Conservation (phyloP, 257 asterid species). For the Rehmannia glutinosa region DNA sequence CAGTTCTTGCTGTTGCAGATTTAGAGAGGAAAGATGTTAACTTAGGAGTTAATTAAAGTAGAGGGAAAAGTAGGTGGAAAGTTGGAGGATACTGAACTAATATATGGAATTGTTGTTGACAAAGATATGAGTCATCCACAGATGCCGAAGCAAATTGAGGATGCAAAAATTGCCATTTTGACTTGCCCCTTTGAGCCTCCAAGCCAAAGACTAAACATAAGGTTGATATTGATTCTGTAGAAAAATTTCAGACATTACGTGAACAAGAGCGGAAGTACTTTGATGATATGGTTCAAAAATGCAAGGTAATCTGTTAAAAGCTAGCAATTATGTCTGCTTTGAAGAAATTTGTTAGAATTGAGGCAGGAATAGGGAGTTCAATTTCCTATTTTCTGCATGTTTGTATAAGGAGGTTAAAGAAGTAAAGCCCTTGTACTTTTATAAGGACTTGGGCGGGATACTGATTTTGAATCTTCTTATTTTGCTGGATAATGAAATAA, state of each 20-base stretch:
- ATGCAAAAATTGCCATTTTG: constrained; percentile 84
- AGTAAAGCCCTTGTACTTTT: neutral
- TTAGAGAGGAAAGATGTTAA: too few species aligned
- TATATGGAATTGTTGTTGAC: constrained; percentile 86
- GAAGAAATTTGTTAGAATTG: neutral
- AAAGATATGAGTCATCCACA: constrained; percentile 98
- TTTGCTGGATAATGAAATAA: neutral
- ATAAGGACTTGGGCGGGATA: neutral
- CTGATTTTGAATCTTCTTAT: neutral
- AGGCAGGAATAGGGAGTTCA: neutral
- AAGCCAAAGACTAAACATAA: too few species aligned
- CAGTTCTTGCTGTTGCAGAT: constrained; percentile 94
- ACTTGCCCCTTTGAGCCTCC: too few species aligned
- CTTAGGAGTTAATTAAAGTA: too few species aligned
- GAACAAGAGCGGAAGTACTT: constrained; percentile 83
- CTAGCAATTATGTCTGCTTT: neutral
- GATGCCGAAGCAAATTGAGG: constrained; percentile 90
- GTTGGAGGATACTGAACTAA: too few species aligned
- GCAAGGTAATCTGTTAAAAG: constrained; percentile 62
- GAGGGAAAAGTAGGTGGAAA: too few species aligned
- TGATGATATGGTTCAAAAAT: constrained; percentile 90
- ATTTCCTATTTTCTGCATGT: neutral
- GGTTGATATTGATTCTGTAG: too few species aligned
- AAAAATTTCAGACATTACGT: constrained; percentile 67
- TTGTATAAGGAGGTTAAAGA: neutral